A percentile compares a stretch with the other conserved stretches of the same genome.
phyloP scores from a whole-genome alignment of 1,139 yeast species.

The Kodamaea anthophila region DNA sequence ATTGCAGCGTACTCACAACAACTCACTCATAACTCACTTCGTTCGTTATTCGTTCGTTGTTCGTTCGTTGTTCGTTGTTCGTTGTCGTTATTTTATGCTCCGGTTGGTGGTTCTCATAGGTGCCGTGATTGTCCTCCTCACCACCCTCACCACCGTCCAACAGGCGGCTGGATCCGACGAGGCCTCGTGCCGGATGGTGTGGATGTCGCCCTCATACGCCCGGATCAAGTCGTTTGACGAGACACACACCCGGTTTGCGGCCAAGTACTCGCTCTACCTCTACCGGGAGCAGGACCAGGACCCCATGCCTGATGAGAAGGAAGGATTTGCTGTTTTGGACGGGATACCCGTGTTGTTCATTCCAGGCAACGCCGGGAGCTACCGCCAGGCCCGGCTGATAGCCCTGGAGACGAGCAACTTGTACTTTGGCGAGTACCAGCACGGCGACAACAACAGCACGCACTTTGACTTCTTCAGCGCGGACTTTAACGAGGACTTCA shows the following conservation, averaged over 20 bases:
- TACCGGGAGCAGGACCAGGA: constrained; percentile 79
- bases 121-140: constrained; percentile 8
- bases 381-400: constrained; percentile 82
- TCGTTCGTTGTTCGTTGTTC: too few species aligned
- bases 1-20: too few species aligned
- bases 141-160: constrained; percentile 16
- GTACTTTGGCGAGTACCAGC: constrained; percentile 30
- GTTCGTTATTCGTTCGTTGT: too few species aligned
- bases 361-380: constrained; percentile 97
- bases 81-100: too few species aligned
- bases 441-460: constrained; percentile 21
- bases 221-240: constrained; percentile 66
- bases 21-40: too few species aligned
- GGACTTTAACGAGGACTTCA: constrained; percentile 91
- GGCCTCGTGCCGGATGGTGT: constrained; percentile 49
- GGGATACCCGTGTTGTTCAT: constrained; percentile 90
- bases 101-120: constrained; percentile 7
- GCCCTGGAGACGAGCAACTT: constrained; percentile 69
- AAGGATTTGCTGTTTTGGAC: constrained; percentile 28
- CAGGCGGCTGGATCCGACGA: constrained; percentile 27
- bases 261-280: constrained; percentile 72
- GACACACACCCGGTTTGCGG: constrained; percentile 64
- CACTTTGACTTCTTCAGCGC: constrained; percentile 79
- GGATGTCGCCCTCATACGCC: constrained; percentile 76
- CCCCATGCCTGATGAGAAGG: constrained; percentile 37